Conservation (phyloP, 1,284 basidiomycete species). For the Cutaneotrichosporon spelunceum region DNA sequence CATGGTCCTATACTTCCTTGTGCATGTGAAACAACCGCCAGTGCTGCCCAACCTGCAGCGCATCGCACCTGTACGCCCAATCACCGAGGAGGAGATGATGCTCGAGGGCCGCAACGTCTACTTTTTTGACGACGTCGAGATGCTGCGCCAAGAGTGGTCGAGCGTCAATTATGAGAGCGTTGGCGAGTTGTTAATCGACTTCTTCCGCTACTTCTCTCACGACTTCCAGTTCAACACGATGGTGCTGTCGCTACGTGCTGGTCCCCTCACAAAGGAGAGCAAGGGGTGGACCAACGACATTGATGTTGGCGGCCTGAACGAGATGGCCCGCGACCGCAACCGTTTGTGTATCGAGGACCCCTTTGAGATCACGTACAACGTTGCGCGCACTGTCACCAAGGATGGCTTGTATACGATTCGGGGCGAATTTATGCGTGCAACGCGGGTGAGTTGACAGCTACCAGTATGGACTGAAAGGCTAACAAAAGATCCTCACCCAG, state of each 20-base stretch:
- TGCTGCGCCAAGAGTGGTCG: slow-evolving; percentile 81
- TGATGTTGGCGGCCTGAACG: slow-evolving; percentile 58
- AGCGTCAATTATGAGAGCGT: slow-evolving; percentile 90
- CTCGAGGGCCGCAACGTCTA: slow-evolving; percentile 80
- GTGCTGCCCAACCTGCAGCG: slow-evolving; percentile 88
- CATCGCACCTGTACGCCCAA: slow-evolving; percentile 77
- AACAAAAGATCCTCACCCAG: slow-evolving; percentile 60
- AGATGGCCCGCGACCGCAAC: slow-evolving; percentile 76
- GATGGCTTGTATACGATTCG: slow-evolving; percentile 96
- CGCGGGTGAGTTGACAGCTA: slow-evolving; percentile 54
- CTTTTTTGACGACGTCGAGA: slow-evolving; percentile 97
- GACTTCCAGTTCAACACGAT: slow-evolving; percentile 90
- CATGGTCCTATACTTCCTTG: slow-evolving; percentile 93
- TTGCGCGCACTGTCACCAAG: slow-evolving; percentile 91
- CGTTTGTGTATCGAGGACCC: slow-evolving; percentile 96
- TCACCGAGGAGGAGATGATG: slow-evolving; percentile 83
- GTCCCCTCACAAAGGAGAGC: slow-evolving; percentile 79
- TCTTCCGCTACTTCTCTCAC: slow-evolving; percentile 93
- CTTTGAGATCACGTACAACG: slow-evolving; percentile 92
- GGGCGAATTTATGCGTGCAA: slow-evolving; percentile 96
- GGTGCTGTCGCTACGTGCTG: slow-evolving; percentile 86
- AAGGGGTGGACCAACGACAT: slow-evolving; percentile 90
- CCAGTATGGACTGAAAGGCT: neutral
- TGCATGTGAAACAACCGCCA: slow-evolving; percentile 93
- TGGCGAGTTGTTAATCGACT: slow-evolving; percentile 96